Evolutionary conservation across 306 rosid species (phyloP).

Genomic region (Casuarina equisetifolia): DNA sequence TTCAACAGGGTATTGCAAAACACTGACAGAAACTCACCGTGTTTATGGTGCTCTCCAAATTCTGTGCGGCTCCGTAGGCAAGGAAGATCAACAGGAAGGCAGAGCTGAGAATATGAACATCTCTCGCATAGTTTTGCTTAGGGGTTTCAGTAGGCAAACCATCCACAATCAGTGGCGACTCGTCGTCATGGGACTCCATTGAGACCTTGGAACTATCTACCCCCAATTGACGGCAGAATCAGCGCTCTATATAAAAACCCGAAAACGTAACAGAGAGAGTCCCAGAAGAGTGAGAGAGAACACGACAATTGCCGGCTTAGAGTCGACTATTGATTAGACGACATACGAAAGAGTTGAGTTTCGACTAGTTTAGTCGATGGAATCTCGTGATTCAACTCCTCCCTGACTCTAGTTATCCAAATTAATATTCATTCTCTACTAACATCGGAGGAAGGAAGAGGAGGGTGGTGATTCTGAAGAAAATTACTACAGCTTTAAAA

Average conservation of each 20-base stretch:
- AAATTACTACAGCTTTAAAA: too few species aligned
- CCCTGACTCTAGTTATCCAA: not conserved
- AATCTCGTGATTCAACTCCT: conserved; percentile 25
- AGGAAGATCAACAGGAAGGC: conserved; percentile 75
- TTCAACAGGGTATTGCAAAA: not conserved
- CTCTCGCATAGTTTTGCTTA: conserved; percentile 40
- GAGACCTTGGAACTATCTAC: conserved; percentile 27
- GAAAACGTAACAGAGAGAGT: conserved; percentile 15
- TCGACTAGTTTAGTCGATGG: not conserved
- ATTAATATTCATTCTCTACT: too few species aligned
- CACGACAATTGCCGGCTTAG: conserved; percentile 46
- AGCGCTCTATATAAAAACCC: conserved; percentile 13
- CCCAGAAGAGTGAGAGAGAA: conserved; percentile 15
- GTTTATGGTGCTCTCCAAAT: conserved; percentile 79
- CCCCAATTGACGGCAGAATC: conserved; percentile 12
- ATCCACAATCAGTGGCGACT: conserved; percentile 47
- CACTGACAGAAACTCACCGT: conserved; percentile 45
- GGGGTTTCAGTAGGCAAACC: conserved; percentile 21
- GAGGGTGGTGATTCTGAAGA: not conserved
- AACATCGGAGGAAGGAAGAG: not conserved
- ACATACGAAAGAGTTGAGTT: conserved; percentile 24
- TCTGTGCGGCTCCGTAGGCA: conserved; percentile 93
- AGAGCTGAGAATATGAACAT: conserved; percentile 65
- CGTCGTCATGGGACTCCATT: conserved; percentile 46
- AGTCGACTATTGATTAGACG: conserved; percentile 22